Conservation (phyloP, 73 alveolate genomes). For the Paramecium bursaria region DNA sequence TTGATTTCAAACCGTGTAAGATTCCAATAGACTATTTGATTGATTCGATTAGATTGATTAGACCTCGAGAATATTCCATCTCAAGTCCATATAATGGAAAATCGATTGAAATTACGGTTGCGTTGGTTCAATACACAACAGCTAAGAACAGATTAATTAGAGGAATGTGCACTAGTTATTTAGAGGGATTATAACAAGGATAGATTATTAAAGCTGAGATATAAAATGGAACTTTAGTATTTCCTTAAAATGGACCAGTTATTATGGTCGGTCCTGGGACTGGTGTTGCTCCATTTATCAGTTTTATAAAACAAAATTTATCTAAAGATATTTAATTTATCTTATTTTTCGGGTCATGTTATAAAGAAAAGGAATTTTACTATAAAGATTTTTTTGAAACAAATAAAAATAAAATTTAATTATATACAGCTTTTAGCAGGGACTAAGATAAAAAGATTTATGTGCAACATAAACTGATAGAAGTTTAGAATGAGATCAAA, state of each 20-base stretch:
- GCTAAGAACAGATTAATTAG: constrained; percentile 72
- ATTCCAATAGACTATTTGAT: constrained; percentile 80
- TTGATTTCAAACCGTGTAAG: constrained; percentile 74
- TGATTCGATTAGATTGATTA: constrained; percentile 69
- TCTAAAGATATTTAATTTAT: constrained; percentile 20
- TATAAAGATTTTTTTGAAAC: constrained; percentile 75
- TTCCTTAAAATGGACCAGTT: constrained; percentile 67
- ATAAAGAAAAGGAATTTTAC: constrained; percentile 75
- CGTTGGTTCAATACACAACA: constrained; percentile 78
- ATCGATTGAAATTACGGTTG: constrained; percentile 74
- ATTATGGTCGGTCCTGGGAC: constrained; percentile 85
- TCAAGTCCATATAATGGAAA: constrained; percentile 62
- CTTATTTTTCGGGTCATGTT: constrained; percentile 83
- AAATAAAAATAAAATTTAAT: constrained; percentile 47
- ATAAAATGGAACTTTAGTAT: constrained; percentile 74
- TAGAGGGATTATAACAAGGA: constrained; percentile 24
- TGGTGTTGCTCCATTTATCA: constrained; percentile 82
- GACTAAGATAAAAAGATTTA: constrained; percentile 73
- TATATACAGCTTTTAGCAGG: constrained; percentile 80
- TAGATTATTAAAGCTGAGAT: constrained; percentile 67
- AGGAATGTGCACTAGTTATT: constrained; percentile 84
- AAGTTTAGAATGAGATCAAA: constrained; percentile 64
- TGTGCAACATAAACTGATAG: constrained; percentile 80
- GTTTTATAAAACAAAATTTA: constrained; percentile 62
- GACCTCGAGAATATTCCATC: constrained; percentile 83